phyloP scores from a whole-genome alignment of 768 basidiomycete genomes.

The Hysterangium stoloniferum region DNA sequence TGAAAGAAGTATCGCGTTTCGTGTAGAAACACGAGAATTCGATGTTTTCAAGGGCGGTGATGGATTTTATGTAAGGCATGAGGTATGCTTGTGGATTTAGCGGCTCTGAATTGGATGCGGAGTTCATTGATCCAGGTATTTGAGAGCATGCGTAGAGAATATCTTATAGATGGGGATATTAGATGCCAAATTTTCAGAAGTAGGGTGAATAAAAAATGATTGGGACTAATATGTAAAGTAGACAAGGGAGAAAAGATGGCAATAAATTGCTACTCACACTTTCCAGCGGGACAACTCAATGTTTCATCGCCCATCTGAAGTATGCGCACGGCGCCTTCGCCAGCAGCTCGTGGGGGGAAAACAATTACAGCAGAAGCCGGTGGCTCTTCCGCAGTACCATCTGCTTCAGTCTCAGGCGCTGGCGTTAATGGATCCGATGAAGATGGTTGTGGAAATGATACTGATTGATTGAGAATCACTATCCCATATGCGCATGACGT shows the following conservation, averaged over 20 bases:
- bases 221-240: neutral
- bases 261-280: slow-evolving; percentile 43
- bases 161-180: no score
- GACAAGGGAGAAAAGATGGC: neutral
- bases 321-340: slow-evolving; percentile 45
- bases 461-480: slow-evolving; percentile 40
- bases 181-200: no score
- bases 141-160: slow-evolving; percentile 10
- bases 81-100: slow-evolving; percentile 26
- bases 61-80: slow-evolving; percentile 5
- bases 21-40: slow-evolving; percentile 8
- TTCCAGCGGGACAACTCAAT: slow-evolving; percentile 64
- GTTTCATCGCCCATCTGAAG: slow-evolving; percentile 67
- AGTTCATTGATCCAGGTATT: slow-evolving; percentile 23
- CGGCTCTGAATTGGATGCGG: slow-evolving; percentile 47
- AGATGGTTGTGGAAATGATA: slow-evolving; percentile 20
- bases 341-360: slow-evolving; percentile 62
- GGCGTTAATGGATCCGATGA: slow-evolving; percentile 22
- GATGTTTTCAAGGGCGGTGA: no score
- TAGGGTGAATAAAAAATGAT: neutral
- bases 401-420: slow-evolving; percentile 17
- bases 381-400: slow-evolving; percentile 13
- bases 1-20: neutral
- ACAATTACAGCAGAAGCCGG: slow-evolving; percentile 62
- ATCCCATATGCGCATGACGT: slow-evolving; percentile 37